Evolutionary conservation across 1,284 basidiomycete species (phyloP).

Genomic region (Veloporphyrellus conicus): DNA sequence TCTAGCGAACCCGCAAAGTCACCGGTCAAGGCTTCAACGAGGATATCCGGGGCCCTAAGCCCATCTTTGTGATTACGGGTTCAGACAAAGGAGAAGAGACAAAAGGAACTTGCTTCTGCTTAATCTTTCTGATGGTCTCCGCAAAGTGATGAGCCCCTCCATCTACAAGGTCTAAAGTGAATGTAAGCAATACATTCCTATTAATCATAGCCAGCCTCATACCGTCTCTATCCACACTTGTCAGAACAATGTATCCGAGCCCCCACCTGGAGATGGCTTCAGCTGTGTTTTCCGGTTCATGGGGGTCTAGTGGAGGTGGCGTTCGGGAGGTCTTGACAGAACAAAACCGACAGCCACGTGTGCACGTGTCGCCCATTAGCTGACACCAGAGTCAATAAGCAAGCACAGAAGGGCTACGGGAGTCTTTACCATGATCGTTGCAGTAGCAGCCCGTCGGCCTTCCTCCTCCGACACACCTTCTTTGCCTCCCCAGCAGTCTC

Average conservation of each 20-base stretch:
- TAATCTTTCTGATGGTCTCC: conserved; percentile 91
- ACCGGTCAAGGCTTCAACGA: conserved; percentile 95
- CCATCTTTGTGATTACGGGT: not conserved
- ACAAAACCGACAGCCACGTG: conserved; percentile 96
- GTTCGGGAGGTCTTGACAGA: conserved; percentile 91
- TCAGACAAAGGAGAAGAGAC: not conserved
- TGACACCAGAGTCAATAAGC: conserved; percentile 12
- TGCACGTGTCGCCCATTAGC: conserved; percentile 99
- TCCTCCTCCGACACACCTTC: conserved; percentile 68
- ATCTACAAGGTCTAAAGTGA: conserved; percentile 74
- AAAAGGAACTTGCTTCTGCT: conserved; percentile 68
- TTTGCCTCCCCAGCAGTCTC: conserved; percentile 97
- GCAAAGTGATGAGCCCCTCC: conserved; percentile 94
- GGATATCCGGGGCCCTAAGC: conserved; percentile 82
- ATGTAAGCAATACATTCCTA: conserved; percentile 3
- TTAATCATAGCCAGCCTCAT: conserved; percentile 8
- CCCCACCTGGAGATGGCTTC: conserved; percentile 99
- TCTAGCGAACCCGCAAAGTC: conserved; percentile 84
- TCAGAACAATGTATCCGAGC: conserved; percentile 96
- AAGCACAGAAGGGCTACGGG: not conserved
- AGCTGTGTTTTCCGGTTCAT: conserved; percentile 97
- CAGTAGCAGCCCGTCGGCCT: conserved; percentile 83
- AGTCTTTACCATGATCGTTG: conserved; percentile 91
- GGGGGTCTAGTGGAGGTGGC: conserved; percentile 89
- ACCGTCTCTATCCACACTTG: conserved; percentile 97